Base-by-base conservation (phyloP, 2,329 filamentous ascomycete species). In the Rasamsonia emersonii region DNA sequence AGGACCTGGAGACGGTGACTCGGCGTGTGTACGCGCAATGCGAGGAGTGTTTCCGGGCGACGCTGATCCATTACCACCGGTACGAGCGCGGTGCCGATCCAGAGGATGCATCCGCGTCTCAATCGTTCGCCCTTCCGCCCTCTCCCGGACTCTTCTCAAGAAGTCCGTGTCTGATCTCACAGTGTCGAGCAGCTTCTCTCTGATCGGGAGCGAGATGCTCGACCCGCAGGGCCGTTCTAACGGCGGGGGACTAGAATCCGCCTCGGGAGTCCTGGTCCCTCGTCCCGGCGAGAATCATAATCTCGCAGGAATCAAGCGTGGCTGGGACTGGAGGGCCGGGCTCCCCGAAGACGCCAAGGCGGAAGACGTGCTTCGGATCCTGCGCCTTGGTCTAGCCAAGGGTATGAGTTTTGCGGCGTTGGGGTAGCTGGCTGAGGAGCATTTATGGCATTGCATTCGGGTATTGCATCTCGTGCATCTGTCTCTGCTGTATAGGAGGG, bases 1-100 rank as follows among this genome's bases (percentile, higher is more conserved):
- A 91, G 56, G 84, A 91, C 53, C 64, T 89, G 10, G 71, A 89
- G 54, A 83, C 83, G 0, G 80, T 91, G 10, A 72, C 78, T 4
- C 71, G 75, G 11, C 73, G 80, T 30, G 79, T 93, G 5, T 86
- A 79, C 50, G 64, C 69, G 0, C 77, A 81, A 15, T 85, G 82
- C 51, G 79, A 86, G 42, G 82, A 86, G 47, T 89, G 86, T 51
- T 77, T 93, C 51, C 65, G 74, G 39, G 74, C 86, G 1, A 82
- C 86, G 4, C 63, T 93, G 14, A 67, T 76, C n/a, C 80, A 82
- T 4, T 76, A 73, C 10, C 75, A 77, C 28, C n/a, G n/a, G n/a
- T 78, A 75, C 67, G 33, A 75, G 70, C 40, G 41, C 17, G 37
- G 41, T 3, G 32, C 38, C 7, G 33, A 34, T 4, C 24, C 29